Evolutionary conservation across 495 filamentous ascomycete genomes (phyloP), one percentile per base, ranked within the genome.

Genomic region (Daldinia caldariorum): DNA sequence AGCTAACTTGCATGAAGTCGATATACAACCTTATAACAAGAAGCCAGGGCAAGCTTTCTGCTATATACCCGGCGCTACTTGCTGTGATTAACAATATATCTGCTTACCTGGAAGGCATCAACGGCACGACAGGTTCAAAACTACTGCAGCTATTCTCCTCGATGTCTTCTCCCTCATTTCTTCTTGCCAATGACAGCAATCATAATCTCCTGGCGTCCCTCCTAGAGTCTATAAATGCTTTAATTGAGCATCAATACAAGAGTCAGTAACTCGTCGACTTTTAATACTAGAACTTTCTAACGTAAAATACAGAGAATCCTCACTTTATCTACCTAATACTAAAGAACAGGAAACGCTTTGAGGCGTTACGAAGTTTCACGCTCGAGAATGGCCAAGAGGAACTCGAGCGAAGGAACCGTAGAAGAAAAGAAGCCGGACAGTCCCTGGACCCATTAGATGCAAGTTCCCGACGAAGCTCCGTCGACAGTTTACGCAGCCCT

Each of bases 121-220:
- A 90, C 34, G 82, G 87, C n/a, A 83, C 87, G 6, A 87, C 93
- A 10, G 91, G 92, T 73, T 88, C 89, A 22, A 97, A 93, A 79
- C 80, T 97, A 50, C 82, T 97, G 50, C 93, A 98, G 68, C 83
- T 98, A 7, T 98, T 94, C 79, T 89, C 90, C 16, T 95, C 91
- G 1, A 97, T 98, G 93, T 97, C 95, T 6, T 91, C 95, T 0
- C 96, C 96, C 1, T 91, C 89, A 29, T 99, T 98, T 78, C 81
- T 99, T n/a, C 81, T 99, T 20, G 92, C 93, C 5, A 99, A 98
- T 73, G 96, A 99, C 65, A 92, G 86, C 13, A 99, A 99, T 64
- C 92, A 99, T 64, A 79, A 81, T 35, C 86, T 97, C 31, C 83
- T 99, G 29, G 85, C 87, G 18, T 94, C 94, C 0, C 79, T 99